phyloP scores from a whole-genome alignment of 2,329 filamentous ascomycete genomes.

The Colletotrichum musae region DNA sequence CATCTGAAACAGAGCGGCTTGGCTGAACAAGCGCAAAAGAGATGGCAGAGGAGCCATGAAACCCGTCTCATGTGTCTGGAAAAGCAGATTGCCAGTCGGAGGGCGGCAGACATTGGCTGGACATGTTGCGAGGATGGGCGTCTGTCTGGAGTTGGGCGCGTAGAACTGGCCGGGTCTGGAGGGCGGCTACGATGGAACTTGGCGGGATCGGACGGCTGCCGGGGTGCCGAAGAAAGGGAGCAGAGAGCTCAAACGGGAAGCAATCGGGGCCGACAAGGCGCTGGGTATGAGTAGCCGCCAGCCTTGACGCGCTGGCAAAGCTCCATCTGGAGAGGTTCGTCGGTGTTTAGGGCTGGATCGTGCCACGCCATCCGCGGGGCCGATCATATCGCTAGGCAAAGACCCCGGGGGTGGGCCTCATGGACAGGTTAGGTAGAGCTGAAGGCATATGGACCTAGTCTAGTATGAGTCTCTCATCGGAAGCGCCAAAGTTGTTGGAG shows the following conservation, averaged over 20 bases:
- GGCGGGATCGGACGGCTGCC: conserved; percentile 39
- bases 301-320: conserved; percentile 44
- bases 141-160: conserved; percentile 65
- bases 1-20: conserved; percentile 43
- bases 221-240: conserved; percentile 35
- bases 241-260: conserved; percentile 25
- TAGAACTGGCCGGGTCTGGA: conserved; percentile 51
- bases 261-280: conserved; percentile 41
- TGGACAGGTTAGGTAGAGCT: background rate
- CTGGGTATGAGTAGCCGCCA: conserved; percentile 53
- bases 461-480: background rate
- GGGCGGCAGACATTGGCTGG: conserved; percentile 67
- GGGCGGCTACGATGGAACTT: conserved; percentile 41
- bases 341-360: conserved; percentile 28
- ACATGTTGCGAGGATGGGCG: conserved; percentile 56
- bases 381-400: background rate
- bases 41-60: conserved; percentile 60
- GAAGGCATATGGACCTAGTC: background rate
- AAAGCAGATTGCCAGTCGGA: conserved; percentile 50
- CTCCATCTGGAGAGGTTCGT: conserved; percentile 16
- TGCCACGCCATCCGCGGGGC: conserved; percentile 29
- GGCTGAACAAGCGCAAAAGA: conserved; percentile 46
- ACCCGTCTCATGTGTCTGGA: conserved; percentile 67
- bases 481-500: conserved; percentile 24
- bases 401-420: background rate